Evolutionary conservation across 2,329 filamentous ascomycete genomes (phyloP).

Genomic region (Dothiorella sarmentorum): DNA sequence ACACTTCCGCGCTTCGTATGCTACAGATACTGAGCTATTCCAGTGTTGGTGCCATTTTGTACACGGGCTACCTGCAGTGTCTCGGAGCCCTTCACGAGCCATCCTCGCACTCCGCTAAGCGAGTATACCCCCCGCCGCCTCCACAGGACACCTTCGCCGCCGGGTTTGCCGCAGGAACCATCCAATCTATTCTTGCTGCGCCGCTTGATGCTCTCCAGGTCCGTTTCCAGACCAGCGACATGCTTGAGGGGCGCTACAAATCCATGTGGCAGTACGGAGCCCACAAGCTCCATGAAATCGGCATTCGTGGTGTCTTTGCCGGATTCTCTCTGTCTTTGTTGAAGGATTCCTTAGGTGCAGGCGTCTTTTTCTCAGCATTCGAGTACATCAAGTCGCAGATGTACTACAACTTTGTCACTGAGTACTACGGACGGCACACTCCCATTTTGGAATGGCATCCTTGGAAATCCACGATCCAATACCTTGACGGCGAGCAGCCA

Average conservation of each 20-base stretch:
- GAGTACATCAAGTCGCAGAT: conserved; percentile 73
- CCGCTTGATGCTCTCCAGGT: conserved; percentile 74
- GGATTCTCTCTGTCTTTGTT: conserved; percentile 67
- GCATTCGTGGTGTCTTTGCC: conserved; percentile 67
- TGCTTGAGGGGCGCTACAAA: conserved; percentile 57
- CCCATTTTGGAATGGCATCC: conserved; percentile 10
- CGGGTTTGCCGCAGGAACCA: conserved; percentile 63
- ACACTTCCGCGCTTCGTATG: conserved; percentile 17
- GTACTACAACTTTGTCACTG: conserved; percentile 67
- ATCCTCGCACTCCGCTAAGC: conserved; percentile 57
- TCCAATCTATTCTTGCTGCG: conserved; percentile 70
- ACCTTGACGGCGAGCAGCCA: conserved; percentile 29
- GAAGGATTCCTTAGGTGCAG: conserved; percentile 67
- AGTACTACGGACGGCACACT: conserved; percentile 58
- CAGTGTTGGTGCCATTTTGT: conserved; percentile 68
- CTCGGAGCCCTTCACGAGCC: conserved; percentile 65
- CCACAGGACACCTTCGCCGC: conserved; percentile 64
- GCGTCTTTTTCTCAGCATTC: conserved; percentile 71
- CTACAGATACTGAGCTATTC: not conserved
- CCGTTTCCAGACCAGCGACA: conserved; percentile 63
- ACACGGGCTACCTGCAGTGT: conserved; percentile 71
- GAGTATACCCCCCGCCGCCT: conserved; percentile 67
- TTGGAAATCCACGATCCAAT: conserved; percentile 21
- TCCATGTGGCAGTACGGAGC: conserved; percentile 71
- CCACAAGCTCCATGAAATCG: conserved; percentile 68